Evolutionary conservation across 2,329 filamentous ascomycete species (phyloP).

Genomic region (Myriosclerotinia duriaeana): DNA sequence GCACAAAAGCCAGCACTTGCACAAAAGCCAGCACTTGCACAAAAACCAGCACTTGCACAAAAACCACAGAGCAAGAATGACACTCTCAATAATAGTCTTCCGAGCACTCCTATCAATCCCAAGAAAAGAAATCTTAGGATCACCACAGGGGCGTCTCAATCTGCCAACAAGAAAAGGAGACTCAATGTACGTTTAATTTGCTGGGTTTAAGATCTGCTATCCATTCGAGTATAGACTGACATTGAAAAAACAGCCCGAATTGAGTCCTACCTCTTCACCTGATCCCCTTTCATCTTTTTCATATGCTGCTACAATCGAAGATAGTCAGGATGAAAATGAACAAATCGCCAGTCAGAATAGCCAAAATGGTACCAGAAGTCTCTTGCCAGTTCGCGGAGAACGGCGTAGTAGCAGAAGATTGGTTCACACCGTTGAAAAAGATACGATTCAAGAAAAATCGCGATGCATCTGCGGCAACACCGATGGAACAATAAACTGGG

Average conservation of each 20-base stretch:
- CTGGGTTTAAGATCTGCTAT: background rate
- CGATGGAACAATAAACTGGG: constrained; percentile 1
- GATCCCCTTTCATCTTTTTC: background rate
- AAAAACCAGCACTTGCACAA: too few relatives aligned
- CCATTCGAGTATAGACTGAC: background rate
- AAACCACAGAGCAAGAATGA: background rate
- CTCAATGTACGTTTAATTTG: background rate
- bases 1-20: too few relatives aligned
- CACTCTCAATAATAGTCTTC: background rate
- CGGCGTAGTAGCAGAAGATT: too few relatives aligned
- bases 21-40: too few relatives aligned
- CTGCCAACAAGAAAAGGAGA: background rate
- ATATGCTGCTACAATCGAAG: background rate
- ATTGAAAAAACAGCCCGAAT: background rate
- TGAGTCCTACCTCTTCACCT: background rate
- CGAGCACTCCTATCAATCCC: background rate
- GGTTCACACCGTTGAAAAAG: background rate
- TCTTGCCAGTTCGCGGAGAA: background rate
- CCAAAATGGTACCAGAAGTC: background rate
- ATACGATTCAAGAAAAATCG: background rate
- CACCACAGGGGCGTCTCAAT: background rate
- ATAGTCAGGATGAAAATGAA: background rate
- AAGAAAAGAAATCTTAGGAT: background rate
- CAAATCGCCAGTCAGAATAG: background rate
- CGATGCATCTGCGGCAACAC: background rate